Conservation (phyloP, 1,284 basidiomycete genomes). For the Moesziomyces aphidis region DNA sequence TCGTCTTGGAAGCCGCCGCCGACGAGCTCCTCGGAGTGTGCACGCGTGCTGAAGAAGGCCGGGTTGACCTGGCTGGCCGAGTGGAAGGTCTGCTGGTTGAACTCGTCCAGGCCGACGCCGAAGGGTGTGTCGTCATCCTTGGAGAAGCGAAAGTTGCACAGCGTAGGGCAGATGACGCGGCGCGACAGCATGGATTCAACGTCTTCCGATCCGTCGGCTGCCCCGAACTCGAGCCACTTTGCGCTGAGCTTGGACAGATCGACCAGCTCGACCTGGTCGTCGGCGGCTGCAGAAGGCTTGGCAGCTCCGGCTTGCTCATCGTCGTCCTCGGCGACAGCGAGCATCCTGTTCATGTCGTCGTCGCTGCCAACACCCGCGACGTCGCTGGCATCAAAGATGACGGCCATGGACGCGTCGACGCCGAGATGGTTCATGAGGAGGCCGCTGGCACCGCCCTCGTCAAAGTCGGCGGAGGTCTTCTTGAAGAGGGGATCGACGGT, state of each 20-base stretch:
- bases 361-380: slow-evolving; percentile 83
- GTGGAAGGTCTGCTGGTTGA: slow-evolving; percentile 43
- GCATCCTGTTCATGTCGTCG: slow-evolving; percentile 66
- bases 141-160: slow-evolving; percentile 59
- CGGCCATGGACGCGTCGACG: slow-evolving; percentile 83
- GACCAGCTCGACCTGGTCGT: slow-evolving; percentile 25
- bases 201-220: slow-evolving; percentile 13
- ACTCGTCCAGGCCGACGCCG: slow-evolving; percentile 48
- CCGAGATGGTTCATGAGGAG: slow-evolving; percentile 71
- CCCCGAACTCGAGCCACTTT: slow-evolving; percentile 42
- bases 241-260: slow-evolving; percentile 54
- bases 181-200: slow-evolving; percentile 44
- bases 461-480: slow-evolving; percentile 98
- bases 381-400: slow-evolving; percentile 97
- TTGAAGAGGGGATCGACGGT: slow-evolving; percentile 95
- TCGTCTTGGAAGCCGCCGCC: slow-evolving; percentile 27
- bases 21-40: slow-evolving; percentile 27
- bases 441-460: slow-evolving; percentile 96
- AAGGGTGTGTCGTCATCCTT: slow-evolving; percentile 58
- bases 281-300: slow-evolving; percentile 18
- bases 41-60: slow-evolving; percentile 27
- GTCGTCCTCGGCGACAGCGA: slow-evolving; percentile 24
- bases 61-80: slow-evolving; percentile 23
- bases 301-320: slow-evolving; percentile 15
- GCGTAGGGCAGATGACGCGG: slow-evolving; percentile 56